Base-by-base conservation (phyloP, 768 basidiomycete species). In the Mycena polygramma region DNA sequence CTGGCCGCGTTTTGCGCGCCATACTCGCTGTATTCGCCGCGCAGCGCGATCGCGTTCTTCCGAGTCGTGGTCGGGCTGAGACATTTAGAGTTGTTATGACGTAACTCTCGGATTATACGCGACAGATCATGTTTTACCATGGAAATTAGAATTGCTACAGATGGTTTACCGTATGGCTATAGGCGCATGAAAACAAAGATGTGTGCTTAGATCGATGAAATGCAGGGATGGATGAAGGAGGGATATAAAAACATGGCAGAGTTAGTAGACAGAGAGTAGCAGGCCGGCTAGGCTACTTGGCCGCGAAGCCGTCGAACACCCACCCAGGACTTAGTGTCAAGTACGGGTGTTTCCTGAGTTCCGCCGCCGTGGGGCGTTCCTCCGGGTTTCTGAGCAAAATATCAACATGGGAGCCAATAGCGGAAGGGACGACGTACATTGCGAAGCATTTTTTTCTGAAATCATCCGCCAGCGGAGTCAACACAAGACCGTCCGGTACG, bases 361-460 rank as follows among this genome's bases (percentile, higher is more conserved):
- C 94, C 43, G 89, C 83, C 41, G 96, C 93, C 35, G 83, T 89
- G 3, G 96, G 93, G 43, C 96, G 91, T 73, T 94, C 89, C 62
- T 93, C 90, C 11, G 96, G 96, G 76, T 96, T 91, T 71, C 94
- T 95, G 68, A 24, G 68, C 64, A 53, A 46, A 46, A 20, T 71
- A 75, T 63, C 14, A 75, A 60, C 22, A 45, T n/a, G 13, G 43
- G 60, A 41, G 17, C 30, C 5, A 11, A n/a, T n/a, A n/a, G n/a
- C n/a, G 70, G 19, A 22, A 53, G 30, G 30, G 54, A 35, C 39
- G 46, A 81, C 93, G 74, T 77, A 95, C 95, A 95, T 91, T 5
- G 94, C 92, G 77, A 99, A 96, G 81, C 98, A 98, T 76, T 90
- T 91, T 60, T 85, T 84, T 74, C 97, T 87, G 81, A 99, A 98